Evolutionary conservation across 2,329 filamentous ascomycete species (phyloP).

Genomic region (Blastomyces gilchristii): DNA sequence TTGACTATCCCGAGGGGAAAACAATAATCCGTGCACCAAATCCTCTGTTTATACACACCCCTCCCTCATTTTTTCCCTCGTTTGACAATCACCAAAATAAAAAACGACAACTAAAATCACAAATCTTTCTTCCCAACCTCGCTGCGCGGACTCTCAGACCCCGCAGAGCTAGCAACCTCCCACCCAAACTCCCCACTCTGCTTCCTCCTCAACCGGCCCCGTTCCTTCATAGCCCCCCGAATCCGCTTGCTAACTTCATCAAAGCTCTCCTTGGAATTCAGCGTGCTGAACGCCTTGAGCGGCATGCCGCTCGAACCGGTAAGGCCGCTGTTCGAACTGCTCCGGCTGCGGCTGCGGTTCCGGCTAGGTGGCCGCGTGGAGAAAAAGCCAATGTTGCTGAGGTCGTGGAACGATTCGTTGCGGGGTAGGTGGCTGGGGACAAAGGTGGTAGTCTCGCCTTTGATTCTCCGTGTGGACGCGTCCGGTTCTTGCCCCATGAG

Average conservation of each 20-base stretch:
- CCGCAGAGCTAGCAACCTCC: conserved; percentile 30
- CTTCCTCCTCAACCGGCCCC: conserved; percentile 53
- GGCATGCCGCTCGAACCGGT: conserved; percentile 53
- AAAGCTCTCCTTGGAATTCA: conserved; percentile 59
- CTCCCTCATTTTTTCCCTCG: no score
- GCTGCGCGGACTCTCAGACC: conserved; percentile 26
- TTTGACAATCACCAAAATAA: neutral
- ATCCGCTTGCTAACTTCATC: conserved; percentile 79
- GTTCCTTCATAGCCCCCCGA: conserved; percentile 69
- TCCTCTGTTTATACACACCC: neutral
- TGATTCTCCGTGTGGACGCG: neutral
- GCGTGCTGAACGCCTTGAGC: conserved; percentile 57
- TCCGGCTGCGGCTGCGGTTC: conserved; percentile 48
- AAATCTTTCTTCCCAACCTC: conserved; percentile 30
- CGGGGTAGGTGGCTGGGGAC: conserved; percentile 52
- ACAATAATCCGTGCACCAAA: neutral
- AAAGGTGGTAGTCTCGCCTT: neutral
- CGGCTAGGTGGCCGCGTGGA: conserved; percentile 77
- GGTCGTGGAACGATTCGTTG: conserved; percentile 89
- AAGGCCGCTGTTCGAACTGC: conserved; percentile 56
- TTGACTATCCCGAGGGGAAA: neutral
- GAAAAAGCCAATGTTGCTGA: conserved; percentile 80
- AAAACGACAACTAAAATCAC: conserved; percentile 13
- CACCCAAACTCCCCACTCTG: conserved; percentile 34
- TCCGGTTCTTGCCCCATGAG: neutral